Conservation (phyloP, 768 basidiomycete species). For the Russula olivacea region DNA sequence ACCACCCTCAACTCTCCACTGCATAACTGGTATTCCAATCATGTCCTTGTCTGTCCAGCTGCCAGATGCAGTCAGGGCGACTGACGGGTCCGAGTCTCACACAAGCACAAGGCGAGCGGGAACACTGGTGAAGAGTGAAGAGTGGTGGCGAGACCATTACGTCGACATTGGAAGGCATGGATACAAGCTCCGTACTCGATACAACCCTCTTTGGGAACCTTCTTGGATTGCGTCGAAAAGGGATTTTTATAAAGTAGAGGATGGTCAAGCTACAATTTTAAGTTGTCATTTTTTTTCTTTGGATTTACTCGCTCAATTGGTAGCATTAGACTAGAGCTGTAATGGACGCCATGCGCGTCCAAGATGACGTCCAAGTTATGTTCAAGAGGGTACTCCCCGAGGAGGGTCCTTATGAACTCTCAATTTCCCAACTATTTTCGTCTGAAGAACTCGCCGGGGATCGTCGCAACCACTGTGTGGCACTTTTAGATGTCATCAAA, state of each 20-base stretch:
- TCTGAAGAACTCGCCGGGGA: constrained; percentile 26
- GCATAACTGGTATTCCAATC: neutral
- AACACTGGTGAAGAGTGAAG: constrained; percentile 11
- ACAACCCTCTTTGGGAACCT: constrained; percentile 12
- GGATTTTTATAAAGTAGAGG: constrained; percentile 10
- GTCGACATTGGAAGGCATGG: neutral
- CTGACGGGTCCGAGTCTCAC: neutral
- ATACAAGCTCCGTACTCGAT: constrained; percentile 21
- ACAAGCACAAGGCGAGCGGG: neutral
- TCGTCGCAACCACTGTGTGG: constrained; percentile 30
- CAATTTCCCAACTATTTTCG: constrained; percentile 6
- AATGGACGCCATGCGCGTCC: constrained; percentile 15
- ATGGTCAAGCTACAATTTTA: constrained; percentile 18
- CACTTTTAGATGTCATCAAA: constrained; percentile 27
- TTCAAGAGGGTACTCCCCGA: constrained; percentile 10
- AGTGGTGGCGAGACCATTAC: constrained; percentile 18
- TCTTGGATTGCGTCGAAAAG: constrained; percentile 11
- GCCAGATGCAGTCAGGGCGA: neutral
- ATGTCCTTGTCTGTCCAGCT: neutral
- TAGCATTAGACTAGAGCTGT: constrained; percentile 13
- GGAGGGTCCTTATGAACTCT: constrained; percentile 17
- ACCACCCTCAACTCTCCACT: neutral
- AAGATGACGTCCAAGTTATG: constrained; percentile 13
- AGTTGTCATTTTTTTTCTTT: neutral
- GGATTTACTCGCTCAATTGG: neutral